phyloP scores from a whole-genome alignment of 495 filamentous ascomycete species.

The Penicillium alfredii region DNA sequence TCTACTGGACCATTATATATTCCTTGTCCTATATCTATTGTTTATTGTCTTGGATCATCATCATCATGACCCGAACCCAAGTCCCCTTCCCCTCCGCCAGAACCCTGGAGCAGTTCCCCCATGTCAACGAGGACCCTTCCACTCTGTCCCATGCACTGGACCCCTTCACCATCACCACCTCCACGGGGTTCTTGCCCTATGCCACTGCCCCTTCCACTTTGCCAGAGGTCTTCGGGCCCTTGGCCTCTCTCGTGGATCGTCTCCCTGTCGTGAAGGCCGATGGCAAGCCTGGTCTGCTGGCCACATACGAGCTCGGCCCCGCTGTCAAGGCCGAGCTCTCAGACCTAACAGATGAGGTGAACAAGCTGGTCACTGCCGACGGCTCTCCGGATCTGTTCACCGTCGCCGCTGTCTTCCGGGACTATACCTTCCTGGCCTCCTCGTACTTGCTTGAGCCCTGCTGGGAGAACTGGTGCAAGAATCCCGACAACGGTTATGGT shows the following conservation, averaged over 20 bases:
- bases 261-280: slow-evolving; percentile 67
- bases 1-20: neutral
- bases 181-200: slow-evolving; percentile 64
- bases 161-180: slow-evolving; percentile 83
- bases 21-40: neutral
- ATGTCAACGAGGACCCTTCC: slow-evolving; percentile 52
- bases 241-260: slow-evolving; percentile 63
- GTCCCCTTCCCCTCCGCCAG: slow-evolving; percentile 27
- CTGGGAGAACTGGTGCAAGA: slow-evolving; percentile 60
- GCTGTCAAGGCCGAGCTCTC: slow-evolving; percentile 60
- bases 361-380: slow-evolving; percentile 51
- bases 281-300: slow-evolving; percentile 71
- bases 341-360: slow-evolving; percentile 64
- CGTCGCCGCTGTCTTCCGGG: slow-evolving; percentile 78
- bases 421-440: slow-evolving; percentile 84
- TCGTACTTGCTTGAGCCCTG: slow-evolving; percentile 94
- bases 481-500: slow-evolving; percentile 62
- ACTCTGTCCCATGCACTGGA: slow-evolving; percentile 50
- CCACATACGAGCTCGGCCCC: slow-evolving; percentile 62
- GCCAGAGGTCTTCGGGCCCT: slow-evolving; percentile 61
- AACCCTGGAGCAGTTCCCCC: slow-evolving; percentile 48
- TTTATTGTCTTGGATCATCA: neutral
- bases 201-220: slow-evolving; percentile 31
- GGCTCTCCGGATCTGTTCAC: slow-evolving; percentile 58
- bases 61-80: slow-evolving; percentile 29